A percentile compares a stretch with the other conserved stretches of the same genome.
Evolutionary conservation across 2,329 filamentous ascomycete genomes (phyloP).

Genomic region (Rugonectria rugulosa): DNA sequence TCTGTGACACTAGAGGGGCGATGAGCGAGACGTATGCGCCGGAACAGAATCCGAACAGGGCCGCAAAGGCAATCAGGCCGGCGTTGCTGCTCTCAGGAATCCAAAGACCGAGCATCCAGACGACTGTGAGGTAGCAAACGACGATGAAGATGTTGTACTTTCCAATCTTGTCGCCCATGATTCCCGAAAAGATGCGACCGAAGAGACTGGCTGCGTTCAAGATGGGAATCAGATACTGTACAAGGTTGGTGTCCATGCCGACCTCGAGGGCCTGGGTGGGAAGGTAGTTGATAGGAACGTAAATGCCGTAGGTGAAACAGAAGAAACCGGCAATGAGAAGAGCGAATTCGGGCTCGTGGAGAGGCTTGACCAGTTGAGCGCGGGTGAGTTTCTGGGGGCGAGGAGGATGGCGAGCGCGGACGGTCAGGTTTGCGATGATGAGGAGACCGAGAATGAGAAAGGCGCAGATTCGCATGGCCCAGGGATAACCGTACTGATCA

Average conservation of each 20-base stretch:
- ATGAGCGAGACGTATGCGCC: constrained; percentile 53
- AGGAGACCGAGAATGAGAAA: constrained; percentile 48
- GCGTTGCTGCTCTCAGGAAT: constrained; percentile 43
- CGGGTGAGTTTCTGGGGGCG: constrained; percentile 38
- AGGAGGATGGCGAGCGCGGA: constrained; percentile 39
- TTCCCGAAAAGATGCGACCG: constrained; percentile 45
- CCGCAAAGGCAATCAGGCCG: constrained; percentile 48
- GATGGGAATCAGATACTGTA: constrained; percentile 48
- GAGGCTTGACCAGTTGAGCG: constrained; percentile 43
- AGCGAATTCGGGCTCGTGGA: constrained; percentile 43
- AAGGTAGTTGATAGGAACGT: constrained; percentile 49
- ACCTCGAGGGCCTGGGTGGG: constrained; percentile 40
- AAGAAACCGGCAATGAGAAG: constrained; percentile 43
- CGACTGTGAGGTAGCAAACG: constrained; percentile 52
- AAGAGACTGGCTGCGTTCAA: constrained; percentile 50
- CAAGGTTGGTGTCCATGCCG: constrained; percentile 41
- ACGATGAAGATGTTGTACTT: constrained; percentile 54
- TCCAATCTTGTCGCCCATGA: constrained; percentile 47
- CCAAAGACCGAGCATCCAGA: constrained; percentile 54
- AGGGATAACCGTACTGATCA: constrained; percentile 44
- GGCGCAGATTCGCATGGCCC: constrained; percentile 50
- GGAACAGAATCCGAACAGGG: constrained; percentile 52
- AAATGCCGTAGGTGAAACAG: constrained; percentile 46
- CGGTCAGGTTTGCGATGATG: constrained; percentile 42
- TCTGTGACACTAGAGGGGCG: constrained; percentile 52